A percentile compares a stretch with the other conserved stretches of the same genome.
phyloP scores from a whole-genome alignment of 2,329 filamentous ascomycete species.

The Calonectria honghensis region DNA sequence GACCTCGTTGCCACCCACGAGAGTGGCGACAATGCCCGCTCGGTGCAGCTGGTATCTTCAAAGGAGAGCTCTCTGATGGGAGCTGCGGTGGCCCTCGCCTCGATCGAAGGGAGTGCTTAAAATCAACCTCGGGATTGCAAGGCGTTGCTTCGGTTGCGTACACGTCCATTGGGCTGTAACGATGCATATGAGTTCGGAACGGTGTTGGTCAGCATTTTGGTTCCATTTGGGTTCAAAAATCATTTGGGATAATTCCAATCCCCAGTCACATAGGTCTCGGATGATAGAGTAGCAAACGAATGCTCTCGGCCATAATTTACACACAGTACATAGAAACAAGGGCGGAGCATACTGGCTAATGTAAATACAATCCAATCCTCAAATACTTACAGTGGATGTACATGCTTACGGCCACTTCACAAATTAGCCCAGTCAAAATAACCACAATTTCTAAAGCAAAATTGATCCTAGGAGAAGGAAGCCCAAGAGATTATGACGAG shows the following conservation, averaged over 20 bases:
- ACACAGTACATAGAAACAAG: slow-evolving; percentile 23
- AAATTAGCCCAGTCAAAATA: no score
- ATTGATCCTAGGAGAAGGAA: no score
- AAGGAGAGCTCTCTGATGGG: slow-evolving; percentile 85
- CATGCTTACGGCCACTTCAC: no score
- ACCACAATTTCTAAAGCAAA: no score
- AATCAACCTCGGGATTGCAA: slow-evolving; percentile 3
- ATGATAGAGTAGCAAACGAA: slow-evolving; percentile 32
- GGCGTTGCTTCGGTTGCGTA: slow-evolving; percentile 2
- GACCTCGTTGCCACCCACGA: slow-evolving; percentile 67
- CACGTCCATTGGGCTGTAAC: slow-evolving; percentile 9
- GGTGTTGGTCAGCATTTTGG: slow-evolving; percentile 34
- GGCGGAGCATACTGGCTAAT: neutral
- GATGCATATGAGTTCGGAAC: slow-evolving; percentile 35
- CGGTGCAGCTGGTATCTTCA: slow-evolving; percentile 79
- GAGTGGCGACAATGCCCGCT: slow-evolving; percentile 59
- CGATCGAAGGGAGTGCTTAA: slow-evolving; percentile 53
- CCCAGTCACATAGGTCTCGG: slow-evolving; percentile 3
- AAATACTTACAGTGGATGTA: no score
- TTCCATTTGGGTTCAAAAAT: slow-evolving; percentile 15
- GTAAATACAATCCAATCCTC: neutral
- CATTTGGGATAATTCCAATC: slow-evolving; percentile 12
- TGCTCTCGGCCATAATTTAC: slow-evolving; percentile 24
- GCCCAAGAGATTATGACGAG: no score
- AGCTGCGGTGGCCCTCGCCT: slow-evolving; percentile 81